phyloP scores from a whole-genome alignment of 2,329 filamentous ascomycete species.

The Penicillium paneum region DNA sequence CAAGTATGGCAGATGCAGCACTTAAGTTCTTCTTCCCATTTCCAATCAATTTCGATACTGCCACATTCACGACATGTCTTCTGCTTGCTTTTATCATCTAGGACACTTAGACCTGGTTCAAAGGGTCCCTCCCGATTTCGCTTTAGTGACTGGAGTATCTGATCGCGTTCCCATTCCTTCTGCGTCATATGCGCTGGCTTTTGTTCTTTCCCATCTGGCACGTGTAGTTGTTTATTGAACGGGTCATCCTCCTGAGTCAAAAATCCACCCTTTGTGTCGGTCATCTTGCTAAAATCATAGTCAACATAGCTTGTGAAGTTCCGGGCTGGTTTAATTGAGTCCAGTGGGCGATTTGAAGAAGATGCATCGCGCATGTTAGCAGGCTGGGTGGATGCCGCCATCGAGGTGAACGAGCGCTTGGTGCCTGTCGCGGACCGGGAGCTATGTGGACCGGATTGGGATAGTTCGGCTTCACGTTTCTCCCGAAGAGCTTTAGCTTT shows the following conservation, averaged over 20 bases:
- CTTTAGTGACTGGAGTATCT: slow-evolving; percentile 68
- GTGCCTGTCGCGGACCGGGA: slow-evolving; percentile 56
- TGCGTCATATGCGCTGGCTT: slow-evolving; percentile 86
- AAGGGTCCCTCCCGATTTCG: slow-evolving; percentile 76
- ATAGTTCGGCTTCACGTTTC: slow-evolving; percentile 64
- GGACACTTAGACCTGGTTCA: slow-evolving; percentile 79
- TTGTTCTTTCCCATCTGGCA: slow-evolving; percentile 49
- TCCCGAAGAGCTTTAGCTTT: slow-evolving; percentile 83
- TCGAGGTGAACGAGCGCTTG: slow-evolving; percentile 68
- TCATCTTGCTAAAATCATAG: slow-evolving; percentile 98
- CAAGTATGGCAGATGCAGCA: slow-evolving; percentile 74
- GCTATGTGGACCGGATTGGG: slow-evolving; percentile 33
- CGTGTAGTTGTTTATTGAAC: slow-evolving; percentile 72
- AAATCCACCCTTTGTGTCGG: slow-evolving; percentile 95
- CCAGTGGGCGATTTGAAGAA: slow-evolving; percentile 39
- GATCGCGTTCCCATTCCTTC: slow-evolving; percentile 84
- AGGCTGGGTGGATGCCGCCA: slow-evolving; percentile 53
- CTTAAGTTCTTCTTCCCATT: slow-evolving; percentile 83
- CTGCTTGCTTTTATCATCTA: slow-evolving; percentile 61
- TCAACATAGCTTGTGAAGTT: slow-evolving; percentile 96
- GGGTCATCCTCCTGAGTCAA: slow-evolving; percentile 89
- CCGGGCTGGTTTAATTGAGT: slow-evolving; percentile 67
- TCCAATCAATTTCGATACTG: slow-evolving; percentile 85
- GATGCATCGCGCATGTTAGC: slow-evolving; percentile 67
- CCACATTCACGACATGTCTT: slow-evolving; percentile 82